Evolutionary conservation across 345 rosid species (phyloP), one percentile per base, ranked within the genome.

Genomic region (Lumnitzera racemosa): DNA sequence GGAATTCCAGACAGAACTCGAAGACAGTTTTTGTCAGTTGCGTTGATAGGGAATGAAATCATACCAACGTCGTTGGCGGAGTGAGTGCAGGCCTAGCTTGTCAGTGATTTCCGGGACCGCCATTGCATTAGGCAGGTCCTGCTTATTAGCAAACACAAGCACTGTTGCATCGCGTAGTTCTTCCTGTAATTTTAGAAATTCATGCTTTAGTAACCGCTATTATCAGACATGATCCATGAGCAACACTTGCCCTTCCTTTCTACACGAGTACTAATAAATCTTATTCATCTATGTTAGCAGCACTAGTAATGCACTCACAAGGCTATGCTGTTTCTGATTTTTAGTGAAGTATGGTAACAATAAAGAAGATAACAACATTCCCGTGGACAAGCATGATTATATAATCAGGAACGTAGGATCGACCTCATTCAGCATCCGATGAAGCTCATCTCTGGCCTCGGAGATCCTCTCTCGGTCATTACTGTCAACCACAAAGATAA

Each of bases 111-210:
- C 87, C 2, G 84, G 77, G 31, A 81, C 80, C 15, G 24, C 72
- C 85, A 83, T 70, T 11, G 85, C 85, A 64, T 76, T 83, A 12
- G 92, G 85, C 66, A 86, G 81, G 66, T 86, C 91, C 66, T 83
- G 86, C 74, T 86, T 86, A 62, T 86, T 86, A 0, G 92, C 89
- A 55, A 86, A 83, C 47, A 83, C 83, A n/a, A 83, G 87, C 49
- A 83, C 58, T 11, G 65, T 66, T 15, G 87, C 83, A 10, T 69
- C 79, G 0, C 81, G 78, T 11, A 86, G 74, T 62, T 83, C 89
- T 0, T 74, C 79, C 89, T 83, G 67, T 49, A 75, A 11, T 3
- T 14, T 24, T 3, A 24, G 9, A 43, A 14, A 0, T 12, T 46
- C 0, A 2, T 11, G 41, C 12, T 36, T 20, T 16, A 24, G 14